Base-by-base conservation (phyloP, 768 basidiomycete genomes). In the Boletus speciosus region DNA sequence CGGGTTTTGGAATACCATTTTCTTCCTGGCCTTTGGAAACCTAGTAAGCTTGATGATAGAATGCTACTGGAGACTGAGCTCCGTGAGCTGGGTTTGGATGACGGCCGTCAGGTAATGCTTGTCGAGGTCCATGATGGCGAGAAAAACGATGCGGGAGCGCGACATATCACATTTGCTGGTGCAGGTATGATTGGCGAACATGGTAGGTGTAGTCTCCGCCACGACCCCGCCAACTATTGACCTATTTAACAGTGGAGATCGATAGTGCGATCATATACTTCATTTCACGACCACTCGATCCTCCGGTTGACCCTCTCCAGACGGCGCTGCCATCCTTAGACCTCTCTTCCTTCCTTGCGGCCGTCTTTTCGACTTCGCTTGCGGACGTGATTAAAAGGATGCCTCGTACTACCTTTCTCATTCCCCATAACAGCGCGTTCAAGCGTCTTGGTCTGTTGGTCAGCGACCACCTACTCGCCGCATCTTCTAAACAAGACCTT, bases 351-450 rank as follows among this genome's bases (percentile, higher is more conserved):
- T 99, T 95, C 73, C 81, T 98, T 45, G 93, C 94, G 0, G 86
- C 93, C 7, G 76, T 93, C 27, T 94, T 93, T 68, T 91, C 96
- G 2, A 88, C 93, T 11, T 82, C 82, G 11, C 80, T 98, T 45
- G 90, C 91, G 9, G 84, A 90, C 32, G 76, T 72, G 21, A 72
- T 93, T 54, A 78, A 82, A 64, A 76, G 65, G 21, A 80, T 80
- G 23, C 86, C 90, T 5, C 82, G 81, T 8, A 86, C 87, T 1
- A 88, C 94, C 3, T 80, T 93, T 54, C 80, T 99, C 38, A 84
- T 97, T 34, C 97, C 97, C 9, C 84, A 81, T 42, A 99, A 99
- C 65, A 67, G 73, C n/a, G 97, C 93, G 0, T 99, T 97, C 75
- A 81, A 84, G 57, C 81, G 85, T 8, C 80, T 98, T 6, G 97